A percentile compares a stretch with the other conserved stretches of the same genome.
phyloP scores from a whole-genome alignment of 2,329 filamentous ascomycete species.

The Pseudogymnoascus sp. region DNA sequence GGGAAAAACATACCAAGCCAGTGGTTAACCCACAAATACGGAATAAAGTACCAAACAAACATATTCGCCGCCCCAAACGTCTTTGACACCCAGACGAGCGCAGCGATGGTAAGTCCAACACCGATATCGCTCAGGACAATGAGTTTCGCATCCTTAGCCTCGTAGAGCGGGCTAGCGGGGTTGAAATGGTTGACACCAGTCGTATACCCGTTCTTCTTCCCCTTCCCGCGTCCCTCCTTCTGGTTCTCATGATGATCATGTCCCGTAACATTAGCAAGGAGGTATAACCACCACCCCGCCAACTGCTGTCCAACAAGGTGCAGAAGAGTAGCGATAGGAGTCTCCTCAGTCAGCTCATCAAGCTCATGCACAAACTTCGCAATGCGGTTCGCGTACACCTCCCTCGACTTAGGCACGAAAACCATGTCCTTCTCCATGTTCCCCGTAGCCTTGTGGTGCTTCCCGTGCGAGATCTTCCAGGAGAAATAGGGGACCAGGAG shows the following conservation, averaged over 20 bases:
- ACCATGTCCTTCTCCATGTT: slow-evolving; percentile 99
- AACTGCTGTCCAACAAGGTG: slow-evolving; percentile 79
- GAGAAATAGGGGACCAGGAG: slow-evolving; percentile 96
- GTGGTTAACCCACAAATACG: slow-evolving; percentile 98
- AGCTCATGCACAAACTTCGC: slow-evolving; percentile 73
- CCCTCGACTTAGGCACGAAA: slow-evolving; percentile 86
- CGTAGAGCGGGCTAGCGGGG: slow-evolving; percentile 79
- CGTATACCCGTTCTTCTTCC: slow-evolving; percentile 76
- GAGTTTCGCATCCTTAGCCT: slow-evolving; percentile 80
- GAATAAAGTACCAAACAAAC: slow-evolving; percentile 87
- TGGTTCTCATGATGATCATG: slow-evolving; percentile 92
- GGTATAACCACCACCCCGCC: slow-evolving; percentile 86
- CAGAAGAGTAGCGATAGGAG: slow-evolving; percentile 69
- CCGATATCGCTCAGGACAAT: slow-evolving; percentile 84
- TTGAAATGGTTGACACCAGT: slow-evolving; percentile 92
- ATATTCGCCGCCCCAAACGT: slow-evolving; percentile 80
- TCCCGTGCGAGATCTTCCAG: slow-evolving; percentile 98
- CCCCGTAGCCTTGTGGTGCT: slow-evolving; percentile 98
- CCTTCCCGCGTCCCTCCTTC: slow-evolving; percentile 83
- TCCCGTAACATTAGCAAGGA: slow-evolving; percentile 85
- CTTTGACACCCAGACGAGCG: slow-evolving; percentile 54
- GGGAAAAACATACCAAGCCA: slow-evolving; percentile 71
- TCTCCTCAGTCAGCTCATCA: slow-evolving; percentile 86
- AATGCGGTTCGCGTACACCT: slow-evolving; percentile 66
- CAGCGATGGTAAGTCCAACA: slow-evolving; percentile 50